Base-by-base conservation (phyloP, 768 basidiomycete genomes). In the Boletus reticulatus region DNA sequence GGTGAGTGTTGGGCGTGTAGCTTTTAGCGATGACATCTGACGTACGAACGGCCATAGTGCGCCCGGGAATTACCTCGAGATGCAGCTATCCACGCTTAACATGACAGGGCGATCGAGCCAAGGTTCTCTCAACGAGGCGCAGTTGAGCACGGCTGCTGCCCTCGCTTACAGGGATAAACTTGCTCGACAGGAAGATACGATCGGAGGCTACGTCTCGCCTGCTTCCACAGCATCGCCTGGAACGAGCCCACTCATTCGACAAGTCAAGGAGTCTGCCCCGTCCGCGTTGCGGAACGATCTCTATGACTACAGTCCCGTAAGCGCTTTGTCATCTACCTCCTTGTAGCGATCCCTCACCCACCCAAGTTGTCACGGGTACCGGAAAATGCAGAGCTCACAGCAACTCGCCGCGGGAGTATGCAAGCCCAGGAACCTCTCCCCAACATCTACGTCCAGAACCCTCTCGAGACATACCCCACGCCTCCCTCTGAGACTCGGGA, bases 181-280 rank as follows among this genome's bases (percentile, higher is more conserved):
- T 12, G 61, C 24, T 1, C 60, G 60, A n/a, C 66, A 59, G 36
- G 70, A 70, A 29, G 59, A 58, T 19, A 42, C 43, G 24, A 49
- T 61, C 11, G 69, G 63, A 17, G 72, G 67, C 14, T 79, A 79
- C 45, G 63, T 78, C 36, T 79, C 79, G 0, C 78, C 79, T 16
- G 63, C 75, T 2, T 78, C 78, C 20, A 79, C 78, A 5, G 67
- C 78, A 22, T 78, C 78, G 1, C 74, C 79, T 8, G 68, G 69
- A 22, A 70, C 67, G 13, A 74, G 71, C 57, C 71, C 76, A 22
- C 71, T 62, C 49, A 38, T 61, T 36, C 67, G 62, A 24, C 57
- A 66, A 13, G 57, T 57, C 44, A 69, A 65, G 17, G 66, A 73
- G 10, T 36, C 60, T 6, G 27, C 34, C 16, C 61, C 67, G 16